These are phyloP conservation scores for Termitomyces sp. DNA, from an alignment of 768 basidiomycete genomes.

Conservation along the genomic window DNA sequence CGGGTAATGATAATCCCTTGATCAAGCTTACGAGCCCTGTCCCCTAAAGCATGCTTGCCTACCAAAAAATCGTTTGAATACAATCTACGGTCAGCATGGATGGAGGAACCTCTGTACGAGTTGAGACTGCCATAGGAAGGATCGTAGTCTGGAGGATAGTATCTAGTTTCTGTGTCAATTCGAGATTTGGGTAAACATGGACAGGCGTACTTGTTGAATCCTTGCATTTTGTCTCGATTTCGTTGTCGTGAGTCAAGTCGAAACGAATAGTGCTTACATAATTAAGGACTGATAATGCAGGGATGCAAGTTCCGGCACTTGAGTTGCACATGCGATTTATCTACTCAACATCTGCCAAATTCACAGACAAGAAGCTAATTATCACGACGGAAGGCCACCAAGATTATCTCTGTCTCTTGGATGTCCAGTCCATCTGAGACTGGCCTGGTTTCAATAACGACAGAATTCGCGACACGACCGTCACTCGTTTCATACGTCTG, in stretches of 20 bases:
- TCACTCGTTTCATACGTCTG: constrained; percentile 53
- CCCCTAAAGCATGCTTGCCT: constrained; percentile 94
- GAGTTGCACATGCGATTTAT: too few species aligned
- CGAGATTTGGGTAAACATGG: background rate
- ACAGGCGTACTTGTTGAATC: constrained; percentile 39
- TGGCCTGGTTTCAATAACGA: constrained; percentile 21
- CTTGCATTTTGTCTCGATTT: constrained; percentile 30
- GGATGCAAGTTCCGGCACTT: too few species aligned
- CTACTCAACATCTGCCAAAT: too few species aligned
- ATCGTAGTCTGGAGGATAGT: constrained; percentile 50
- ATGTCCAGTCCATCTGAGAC: constrained; percentile 40
- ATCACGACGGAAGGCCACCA: constrained; percentile 30
- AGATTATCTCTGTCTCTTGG: constrained; percentile 42
- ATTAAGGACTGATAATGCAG: too few species aligned
- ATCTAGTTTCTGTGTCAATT: constrained; percentile 23
- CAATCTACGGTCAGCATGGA: constrained; percentile 5
- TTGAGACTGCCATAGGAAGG: constrained; percentile 67
- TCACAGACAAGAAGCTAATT: background rate
- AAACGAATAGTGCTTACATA: background rate
- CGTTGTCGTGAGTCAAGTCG: background rate
- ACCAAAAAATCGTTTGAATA: background rate
- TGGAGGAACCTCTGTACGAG: constrained; percentile 55
- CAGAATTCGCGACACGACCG: constrained; percentile 34
- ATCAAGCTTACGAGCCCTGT: constrained; percentile 92
- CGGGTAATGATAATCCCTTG: constrained; percentile 94